A percentile compares a stretch with the other conserved stretches of the same genome.
Conservation (phyloP, 2,329 filamentous ascomycete genomes). For the Sporothrix euskadiensis region DNA sequence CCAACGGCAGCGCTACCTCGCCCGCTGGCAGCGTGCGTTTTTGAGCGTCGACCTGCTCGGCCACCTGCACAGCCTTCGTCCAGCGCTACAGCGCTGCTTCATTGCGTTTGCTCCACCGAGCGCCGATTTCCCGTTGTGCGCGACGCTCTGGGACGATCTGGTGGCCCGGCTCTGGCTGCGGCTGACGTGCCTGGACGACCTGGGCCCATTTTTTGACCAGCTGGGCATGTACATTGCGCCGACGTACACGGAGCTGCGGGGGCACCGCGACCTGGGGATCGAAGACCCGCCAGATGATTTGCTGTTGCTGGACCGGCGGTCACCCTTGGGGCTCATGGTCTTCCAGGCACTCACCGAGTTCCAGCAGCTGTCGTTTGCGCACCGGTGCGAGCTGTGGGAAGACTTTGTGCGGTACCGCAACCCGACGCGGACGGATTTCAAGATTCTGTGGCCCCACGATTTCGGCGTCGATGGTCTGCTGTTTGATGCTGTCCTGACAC, state of each 20-base stretch:
- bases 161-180: slow-evolving; percentile 74
- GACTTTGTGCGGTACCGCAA: slow-evolving; percentile 79
- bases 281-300: slow-evolving; percentile 50
- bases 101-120: slow-evolving; percentile 39
- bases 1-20: slow-evolving; percentile 32
- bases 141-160: slow-evolving; percentile 75
- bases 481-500: slow-evolving; percentile 58
- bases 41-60: slow-evolving; percentile 54
- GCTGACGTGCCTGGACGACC: slow-evolving; percentile 75
- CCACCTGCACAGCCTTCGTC: slow-evolving; percentile 27
- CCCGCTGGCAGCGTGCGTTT: slow-evolving; percentile 53
- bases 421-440: slow-evolving; percentile 67
- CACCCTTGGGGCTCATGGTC: slow-evolving; percentile 79
- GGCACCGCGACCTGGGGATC: slow-evolving; percentile 53
- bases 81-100: slow-evolving; percentile 29
- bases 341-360: slow-evolving; percentile 78
- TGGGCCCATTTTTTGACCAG: slow-evolving; percentile 68
- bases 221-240: slow-evolving; percentile 68
- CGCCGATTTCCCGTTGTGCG: slow-evolving; percentile 53
- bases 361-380: slow-evolving; percentile 74
- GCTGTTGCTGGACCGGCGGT: slow-evolving; percentile 68
- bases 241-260: slow-evolving; percentile 60
- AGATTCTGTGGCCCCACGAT: slow-evolving; percentile 54
- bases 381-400: slow-evolving; percentile 77
- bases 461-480: slow-evolving; percentile 48